Evolutionary conservation across 306 rosid species (phyloP).

Genomic region (Rosa chinensis): DNA sequence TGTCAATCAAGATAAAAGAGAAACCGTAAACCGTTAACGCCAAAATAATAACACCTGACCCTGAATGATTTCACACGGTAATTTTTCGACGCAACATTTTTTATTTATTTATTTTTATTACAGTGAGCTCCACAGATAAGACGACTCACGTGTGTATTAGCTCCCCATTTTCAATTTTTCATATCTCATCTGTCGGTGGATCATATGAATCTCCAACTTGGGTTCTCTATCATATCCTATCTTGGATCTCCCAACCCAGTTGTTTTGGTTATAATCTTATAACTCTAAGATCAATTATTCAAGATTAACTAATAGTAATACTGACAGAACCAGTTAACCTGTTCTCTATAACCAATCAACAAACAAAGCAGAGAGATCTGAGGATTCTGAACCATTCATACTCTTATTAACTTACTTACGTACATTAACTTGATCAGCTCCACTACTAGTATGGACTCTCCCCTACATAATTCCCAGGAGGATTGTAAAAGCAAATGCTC

Average conservation of each 20-base stretch:
- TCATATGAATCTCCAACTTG: conserved; percentile 4
- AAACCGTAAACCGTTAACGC: too few relatives aligned
- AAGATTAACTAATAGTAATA: background rate
- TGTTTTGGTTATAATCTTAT: background rate
- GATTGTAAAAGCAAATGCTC: conserved; percentile 70
- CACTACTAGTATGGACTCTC: conserved; percentile 60
- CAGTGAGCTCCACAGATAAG: background rate
- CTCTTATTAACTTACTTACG: background rate
- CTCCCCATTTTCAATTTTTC: background rate
- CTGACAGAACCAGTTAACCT: background rate
- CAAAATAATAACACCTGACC: background rate
- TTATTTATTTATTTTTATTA: background rate
- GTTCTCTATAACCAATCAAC: background rate
- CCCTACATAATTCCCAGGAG: conserved; percentile 73
- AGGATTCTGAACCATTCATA: background rate
- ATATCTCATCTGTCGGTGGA: conserved; percentile 7
- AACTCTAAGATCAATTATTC: background rate
- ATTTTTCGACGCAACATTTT: background rate
- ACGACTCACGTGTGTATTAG: background rate
- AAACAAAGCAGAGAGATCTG: background rate
- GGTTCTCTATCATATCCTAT: background rate
- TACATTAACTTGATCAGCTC: background rate
- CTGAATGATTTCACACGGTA: background rate
- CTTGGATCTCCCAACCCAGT: background rate
- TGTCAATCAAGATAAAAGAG: too few relatives aligned